A percentile compares a stretch with the other conserved stretches of the same genome.
These are phyloP conservation scores for Tuber umbilicatum DNA, from an alignment of 495 filamentous ascomycete species.

Conservation along the genomic window DNA sequence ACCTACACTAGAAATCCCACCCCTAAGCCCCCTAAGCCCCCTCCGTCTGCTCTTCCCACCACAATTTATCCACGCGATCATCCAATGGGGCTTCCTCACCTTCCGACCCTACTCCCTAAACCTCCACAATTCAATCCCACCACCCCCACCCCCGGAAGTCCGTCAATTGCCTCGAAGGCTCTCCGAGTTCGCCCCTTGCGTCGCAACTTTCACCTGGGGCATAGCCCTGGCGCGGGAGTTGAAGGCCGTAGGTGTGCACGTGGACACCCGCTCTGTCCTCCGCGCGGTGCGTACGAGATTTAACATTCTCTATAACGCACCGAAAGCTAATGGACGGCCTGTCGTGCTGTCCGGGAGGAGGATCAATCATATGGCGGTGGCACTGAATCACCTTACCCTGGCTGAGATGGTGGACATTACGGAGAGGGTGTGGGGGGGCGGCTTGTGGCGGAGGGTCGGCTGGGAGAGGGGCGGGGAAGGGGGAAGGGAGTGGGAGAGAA, in stretches of 20 bases:
- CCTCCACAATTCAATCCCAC: slow-evolving; percentile 1
- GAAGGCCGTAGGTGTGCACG: slow-evolving; percentile 18
- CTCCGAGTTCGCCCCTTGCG: slow-evolving; percentile 11
- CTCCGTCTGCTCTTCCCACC: slow-evolving; percentile 29
- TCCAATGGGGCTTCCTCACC: slow-evolving; percentile 37
- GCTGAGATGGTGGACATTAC: slow-evolving; percentile 14
- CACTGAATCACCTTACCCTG: slow-evolving; percentile 15
- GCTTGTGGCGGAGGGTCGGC: slow-evolving; percentile 13
- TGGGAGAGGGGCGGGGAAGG: slow-evolving; percentile 16
- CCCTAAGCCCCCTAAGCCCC: slow-evolving; percentile 20
- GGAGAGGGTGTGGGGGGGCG: slow-evolving; percentile 27
- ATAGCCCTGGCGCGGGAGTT: slow-evolving; percentile 17
- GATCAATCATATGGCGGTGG: slow-evolving; percentile 17
- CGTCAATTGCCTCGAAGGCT: slow-evolving; percentile 8
- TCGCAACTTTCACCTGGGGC: slow-evolving; percentile 27
- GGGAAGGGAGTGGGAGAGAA: background rate
- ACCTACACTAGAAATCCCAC: background rate
- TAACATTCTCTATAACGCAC: slow-evolving; percentile 6
- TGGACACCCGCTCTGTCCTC: slow-evolving; percentile 19
- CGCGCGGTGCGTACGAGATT: slow-evolving; percentile 32
- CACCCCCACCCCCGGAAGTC: slow-evolving; percentile 9
- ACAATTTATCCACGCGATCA: slow-evolving; percentile 15
- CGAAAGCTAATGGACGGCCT: background rate
- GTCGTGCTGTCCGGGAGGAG: slow-evolving; percentile 8
- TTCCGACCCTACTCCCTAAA: slow-evolving; percentile 13